phyloP scores from a whole-genome alignment of 176 grass and related monocot genomes.

The Dactylis glomerata region DNA sequence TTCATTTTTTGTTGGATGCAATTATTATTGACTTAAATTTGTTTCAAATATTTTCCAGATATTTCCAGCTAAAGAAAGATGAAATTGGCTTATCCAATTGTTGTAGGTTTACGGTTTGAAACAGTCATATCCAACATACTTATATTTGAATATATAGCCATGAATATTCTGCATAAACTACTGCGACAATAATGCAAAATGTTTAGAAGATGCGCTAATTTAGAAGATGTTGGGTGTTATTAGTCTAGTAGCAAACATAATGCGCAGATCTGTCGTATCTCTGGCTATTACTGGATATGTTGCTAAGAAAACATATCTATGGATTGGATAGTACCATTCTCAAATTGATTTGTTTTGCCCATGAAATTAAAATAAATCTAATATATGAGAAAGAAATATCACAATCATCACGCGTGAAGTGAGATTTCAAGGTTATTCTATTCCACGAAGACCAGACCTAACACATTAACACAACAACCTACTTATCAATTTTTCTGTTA shows the following conservation, averaged over 20 bases:
- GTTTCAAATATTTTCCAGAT: background rate
- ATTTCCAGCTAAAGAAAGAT: background rate
- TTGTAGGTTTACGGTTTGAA: background rate
- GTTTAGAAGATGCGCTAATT: background rate
- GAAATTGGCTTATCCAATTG: background rate
- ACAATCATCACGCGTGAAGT: background rate
- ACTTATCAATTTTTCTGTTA: background rate
- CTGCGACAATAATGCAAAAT: background rate
- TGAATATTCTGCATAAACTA: conserved; percentile 1
- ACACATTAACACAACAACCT: background rate
- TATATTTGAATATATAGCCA: background rate
- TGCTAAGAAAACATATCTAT: background rate
- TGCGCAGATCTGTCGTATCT: background rate
- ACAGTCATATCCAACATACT: background rate
- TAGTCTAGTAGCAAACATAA: background rate
- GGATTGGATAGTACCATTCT: background rate
- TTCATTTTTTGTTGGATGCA: background rate
- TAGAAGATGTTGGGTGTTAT: background rate
- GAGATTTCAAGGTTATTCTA: background rate
- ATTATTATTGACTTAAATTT: conserved; percentile 2
- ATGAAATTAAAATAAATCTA: background rate
- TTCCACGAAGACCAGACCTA: background rate
- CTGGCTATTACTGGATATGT: background rate
- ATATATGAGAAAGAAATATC: background rate
- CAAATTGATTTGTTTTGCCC: background rate